Conservation (phyloP, 1,284 basidiomycete species). For the Quambalaria eucalypti region DNA sequence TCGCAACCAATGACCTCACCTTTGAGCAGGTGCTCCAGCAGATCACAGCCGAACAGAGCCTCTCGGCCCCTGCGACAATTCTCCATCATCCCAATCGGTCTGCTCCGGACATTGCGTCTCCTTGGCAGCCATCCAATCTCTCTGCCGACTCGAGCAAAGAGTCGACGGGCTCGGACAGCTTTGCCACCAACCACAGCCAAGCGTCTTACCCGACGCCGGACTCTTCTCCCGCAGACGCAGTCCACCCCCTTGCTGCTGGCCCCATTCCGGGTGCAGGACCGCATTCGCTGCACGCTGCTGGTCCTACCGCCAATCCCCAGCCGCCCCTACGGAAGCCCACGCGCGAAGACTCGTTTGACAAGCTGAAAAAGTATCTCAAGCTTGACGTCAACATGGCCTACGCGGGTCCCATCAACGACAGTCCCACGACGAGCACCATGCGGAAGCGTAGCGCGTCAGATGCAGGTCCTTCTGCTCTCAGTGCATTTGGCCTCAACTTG, state of each 20-base stretch:
- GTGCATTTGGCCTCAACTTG: too few species aligned
- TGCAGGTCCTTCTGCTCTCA: too few species aligned
- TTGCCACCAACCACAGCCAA: not conserved
- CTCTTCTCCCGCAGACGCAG: not conserved
- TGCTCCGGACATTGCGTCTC: not conserved
- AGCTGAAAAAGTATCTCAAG: constrained; percentile 27
- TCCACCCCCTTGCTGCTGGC: too few species aligned
- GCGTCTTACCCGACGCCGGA: not conserved
- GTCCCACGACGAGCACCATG: constrained; percentile 13
- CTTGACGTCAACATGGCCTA: constrained; percentile 37
- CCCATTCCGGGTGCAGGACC: too few species aligned
- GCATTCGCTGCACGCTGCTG: too few species aligned
- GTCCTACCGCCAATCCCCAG: too few species aligned
- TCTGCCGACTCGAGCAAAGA: not conserved
- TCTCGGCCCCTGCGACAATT: not conserved
- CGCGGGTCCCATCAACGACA: constrained; percentile 17
- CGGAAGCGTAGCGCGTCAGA: constrained; percentile 31
- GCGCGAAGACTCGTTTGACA: constrained; percentile 32
- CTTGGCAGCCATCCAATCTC: not conserved
- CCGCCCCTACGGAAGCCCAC: constrained; percentile 9
- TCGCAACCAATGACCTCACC: not conserved
- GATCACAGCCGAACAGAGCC: not conserved
- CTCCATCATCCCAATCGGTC: not conserved
- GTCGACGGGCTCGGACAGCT: not conserved
- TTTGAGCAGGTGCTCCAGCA: constrained; percentile 1